Base-by-base conservation (phyloP, 2,329 filamentous ascomycete species). In the Fusarium virguliforme region DNA sequence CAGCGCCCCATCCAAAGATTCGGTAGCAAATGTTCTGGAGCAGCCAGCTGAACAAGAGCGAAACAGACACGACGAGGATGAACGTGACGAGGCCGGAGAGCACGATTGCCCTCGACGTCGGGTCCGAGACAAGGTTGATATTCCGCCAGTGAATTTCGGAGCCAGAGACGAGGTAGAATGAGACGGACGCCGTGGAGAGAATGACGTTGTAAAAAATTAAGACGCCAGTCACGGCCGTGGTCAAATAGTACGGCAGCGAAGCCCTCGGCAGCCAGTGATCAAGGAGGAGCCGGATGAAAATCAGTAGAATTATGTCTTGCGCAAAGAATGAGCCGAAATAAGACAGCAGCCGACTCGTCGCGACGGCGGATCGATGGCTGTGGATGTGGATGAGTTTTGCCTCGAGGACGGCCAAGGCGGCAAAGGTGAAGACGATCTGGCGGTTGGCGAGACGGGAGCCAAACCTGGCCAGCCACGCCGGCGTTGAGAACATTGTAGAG, bases 61-160 rank as follows among this genome's bases (percentile, higher is more conserved):
- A 64, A 1, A 24, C 58, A 4, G 13, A 24, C 1, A 72, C 53
- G 3, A 73, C 73, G 34, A 77, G 22, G 3, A 62, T 18, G 8
- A 72, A 74, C 8, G 75, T 76, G n/a, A 78, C 50, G 35, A 77
- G 26, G 4, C 78, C 79, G 3, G 77, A 68, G 13, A 79, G 68
- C 8, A 80, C 56, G 38, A 78, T 67, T 10, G 67, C 65, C 60
- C 75, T 71, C 2, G 76, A 76, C 3, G 75, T 74, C 4, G 76
- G 63, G 38, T 80, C 79, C 3, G 70, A 65, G 1, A 72, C 74
- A 26, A 79, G 38, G 10, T 61, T 75, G 43, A 79, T 64, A 40
- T 81, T 79, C 30, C 76, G 73, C 78, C 79, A 81, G 38, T 77
- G 79, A 1, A 81, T 70, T 53, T 80, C 78, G 2, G 74, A 74